Conservation (phyloP, 495 filamentous ascomycete genomes). For the Friedmanniomyces simplex region DNA sequence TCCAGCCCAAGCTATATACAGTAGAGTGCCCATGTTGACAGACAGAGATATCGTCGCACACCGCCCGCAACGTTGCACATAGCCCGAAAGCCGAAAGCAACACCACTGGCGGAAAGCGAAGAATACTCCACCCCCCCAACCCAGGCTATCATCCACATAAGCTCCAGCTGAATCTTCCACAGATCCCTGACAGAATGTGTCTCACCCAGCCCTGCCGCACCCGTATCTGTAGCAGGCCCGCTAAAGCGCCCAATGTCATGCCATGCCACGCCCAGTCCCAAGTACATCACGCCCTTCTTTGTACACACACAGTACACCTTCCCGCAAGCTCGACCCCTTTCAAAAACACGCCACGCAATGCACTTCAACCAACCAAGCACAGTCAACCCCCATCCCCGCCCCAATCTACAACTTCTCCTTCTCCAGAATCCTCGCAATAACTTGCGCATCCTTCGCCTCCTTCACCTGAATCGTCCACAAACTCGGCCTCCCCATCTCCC, state of each 20-base stretch:
- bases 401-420: background rate
- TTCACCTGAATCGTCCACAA: slow-evolving; percentile 9
- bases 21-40: no score
- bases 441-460: slow-evolving; percentile 11
- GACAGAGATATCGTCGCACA: background rate
- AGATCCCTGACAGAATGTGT: background rate
- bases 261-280: background rate
- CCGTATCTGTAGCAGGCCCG: no score
- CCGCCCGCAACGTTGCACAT: background rate
- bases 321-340: background rate
- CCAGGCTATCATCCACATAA: background rate
- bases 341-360: background rate
- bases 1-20: no score
- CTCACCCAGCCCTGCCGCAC: background rate
- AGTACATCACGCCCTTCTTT: background rate
- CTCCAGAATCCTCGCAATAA: slow-evolving; percentile 11
- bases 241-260: background rate
- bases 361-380: background rate
- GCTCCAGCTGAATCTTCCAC: background rate
- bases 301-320: background rate
- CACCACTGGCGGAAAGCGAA: background rate
- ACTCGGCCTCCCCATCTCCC: background rate
- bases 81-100: slow-evolving; percentile 1
- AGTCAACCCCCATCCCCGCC: background rate
- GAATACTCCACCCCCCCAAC: background rate